Percentiles rank a stretch among this genome's conserved stretches.
Evolutionary conservation across 805 yeast genomes (phyloP).

Genomic region (Wickerhamomyces silvicola): DNA sequence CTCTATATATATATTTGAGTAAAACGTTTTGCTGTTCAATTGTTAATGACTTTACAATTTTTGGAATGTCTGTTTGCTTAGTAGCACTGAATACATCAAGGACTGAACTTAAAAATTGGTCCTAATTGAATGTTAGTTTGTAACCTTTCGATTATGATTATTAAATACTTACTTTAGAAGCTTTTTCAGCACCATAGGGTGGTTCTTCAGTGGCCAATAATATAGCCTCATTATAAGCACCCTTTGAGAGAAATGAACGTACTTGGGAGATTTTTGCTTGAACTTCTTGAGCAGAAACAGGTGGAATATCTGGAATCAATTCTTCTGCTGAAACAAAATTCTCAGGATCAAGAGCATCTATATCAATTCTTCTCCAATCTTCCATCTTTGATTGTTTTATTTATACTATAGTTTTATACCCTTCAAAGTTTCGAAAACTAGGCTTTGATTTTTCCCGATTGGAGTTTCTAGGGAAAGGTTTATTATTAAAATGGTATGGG

Average conservation of each 20-base stretch:
- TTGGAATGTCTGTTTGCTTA: slow-evolving; percentile 59
- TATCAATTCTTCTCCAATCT: slow-evolving; percentile 92
- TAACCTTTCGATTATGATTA: slow-evolving; percentile 18
- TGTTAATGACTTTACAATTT: slow-evolving; percentile 51
- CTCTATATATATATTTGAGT: slow-evolving; percentile 78
- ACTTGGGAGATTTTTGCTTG: slow-evolving; percentile 48
- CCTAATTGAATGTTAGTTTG: slow-evolving; percentile 26
- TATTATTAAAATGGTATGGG: no score
- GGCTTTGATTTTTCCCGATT: no score
- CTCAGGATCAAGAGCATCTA: slow-evolving; percentile 87
- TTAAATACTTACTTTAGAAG: slow-evolving; percentile 35
- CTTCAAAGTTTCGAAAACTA: no score
- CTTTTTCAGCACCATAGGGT: slow-evolving; percentile 73
- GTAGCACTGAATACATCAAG: slow-evolving; percentile 66
- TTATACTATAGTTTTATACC: no score
- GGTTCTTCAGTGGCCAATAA: slow-evolving; percentile 59
- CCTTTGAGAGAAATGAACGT: slow-evolving; percentile 60
- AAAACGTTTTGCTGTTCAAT: slow-evolving; percentile 68
- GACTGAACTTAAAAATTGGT: slow-evolving; percentile 45
- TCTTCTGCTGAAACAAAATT: slow-evolving; percentile 55
- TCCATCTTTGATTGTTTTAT: slow-evolving; percentile 32
- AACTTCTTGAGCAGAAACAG: slow-evolving; percentile 47
- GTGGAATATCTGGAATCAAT: slow-evolving; percentile 40
- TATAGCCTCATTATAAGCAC: slow-evolving; percentile 66
- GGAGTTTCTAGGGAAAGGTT: no score